Evolutionary conservation across 352 stramenopile genomes (phyloP).

Genomic region (Phytophthora syringae): DNA sequence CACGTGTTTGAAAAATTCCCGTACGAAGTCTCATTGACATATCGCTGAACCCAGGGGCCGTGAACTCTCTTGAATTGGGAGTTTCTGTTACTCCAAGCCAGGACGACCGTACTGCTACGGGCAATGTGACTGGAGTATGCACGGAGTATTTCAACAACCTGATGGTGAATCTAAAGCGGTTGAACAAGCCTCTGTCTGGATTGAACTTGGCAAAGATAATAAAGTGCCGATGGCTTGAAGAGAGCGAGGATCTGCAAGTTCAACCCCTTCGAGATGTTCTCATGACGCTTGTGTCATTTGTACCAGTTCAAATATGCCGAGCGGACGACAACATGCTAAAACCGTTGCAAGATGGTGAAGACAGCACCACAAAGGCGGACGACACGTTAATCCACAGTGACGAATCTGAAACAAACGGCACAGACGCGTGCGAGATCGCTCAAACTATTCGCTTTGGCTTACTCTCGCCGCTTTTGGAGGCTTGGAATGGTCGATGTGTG

Average conservation of each 20-base stretch:
- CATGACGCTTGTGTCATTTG: constrained; percentile 52
- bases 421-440: constrained; percentile 54
- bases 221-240: background rate
- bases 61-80: constrained; percentile 19
- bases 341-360: constrained; percentile 49
- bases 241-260: background rate
- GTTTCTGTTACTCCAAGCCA: constrained; percentile 4
- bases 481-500: constrained; percentile 32
- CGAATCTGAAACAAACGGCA: constrained; percentile 5
- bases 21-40: constrained; percentile 36
- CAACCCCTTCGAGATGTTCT: constrained; percentile 10
- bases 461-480: constrained; percentile 37
- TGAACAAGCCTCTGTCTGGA: constrained; percentile 39
- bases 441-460: constrained; percentile 44
- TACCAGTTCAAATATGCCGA: constrained; percentile 76
- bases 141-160: constrained; percentile 39
- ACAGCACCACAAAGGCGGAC: background rate
- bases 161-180: constrained; percentile 52
- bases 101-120: background rate
- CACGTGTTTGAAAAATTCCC: constrained; percentile 73
- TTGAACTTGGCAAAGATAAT: constrained; percentile 22
- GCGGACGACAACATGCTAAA: constrained; percentile 63
- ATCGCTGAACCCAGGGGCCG: constrained; percentile 10
- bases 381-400: background rate
- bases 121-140: background rate